Percentiles rank a stretch among this genome's conserved stretches.
Evolutionary conservation across 306 rosid species (phyloP).

Genomic region (Quercus glauca): DNA sequence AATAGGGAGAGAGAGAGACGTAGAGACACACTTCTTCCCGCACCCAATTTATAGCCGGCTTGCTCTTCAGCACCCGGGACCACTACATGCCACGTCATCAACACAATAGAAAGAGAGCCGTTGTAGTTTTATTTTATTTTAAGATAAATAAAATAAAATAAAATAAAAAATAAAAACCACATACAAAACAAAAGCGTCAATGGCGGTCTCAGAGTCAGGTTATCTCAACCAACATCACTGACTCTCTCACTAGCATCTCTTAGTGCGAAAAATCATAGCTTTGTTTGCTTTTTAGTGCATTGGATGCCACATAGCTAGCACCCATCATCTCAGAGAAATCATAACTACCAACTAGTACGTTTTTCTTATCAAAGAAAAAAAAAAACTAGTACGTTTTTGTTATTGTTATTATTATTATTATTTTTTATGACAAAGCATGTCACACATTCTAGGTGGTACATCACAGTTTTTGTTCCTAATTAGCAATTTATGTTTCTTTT

Average conservation of each 20-base stretch:
- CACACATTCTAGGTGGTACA: background rate
- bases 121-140: background rate
- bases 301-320: background rate
- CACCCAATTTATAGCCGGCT: background rate
- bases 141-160: no score
- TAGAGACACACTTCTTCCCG: no score
- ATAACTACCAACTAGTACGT: constrained; percentile 9
- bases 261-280: background rate
- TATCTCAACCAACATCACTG: background rate
- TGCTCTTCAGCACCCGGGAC: background rate
- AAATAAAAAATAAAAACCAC: no score
- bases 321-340: background rate
- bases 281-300: constrained; percentile 14
- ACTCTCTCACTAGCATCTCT: constrained; percentile 2
- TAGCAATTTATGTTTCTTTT: background rate
- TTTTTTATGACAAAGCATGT: background rate
- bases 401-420: no score
- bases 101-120: background rate
- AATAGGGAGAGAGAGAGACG: no score
- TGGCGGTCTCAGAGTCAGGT: background rate
- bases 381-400: no score
- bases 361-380: no score
- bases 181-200: background rate
- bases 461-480: background rate
- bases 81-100: constrained; percentile 22